Percentiles rank a stretch among this genome's conserved stretches.
These are phyloP conservation scores for Clonostachys solani DNA, from an alignment of 2,329 filamentous ascomycete species.

Conservation along the genomic window DNA sequence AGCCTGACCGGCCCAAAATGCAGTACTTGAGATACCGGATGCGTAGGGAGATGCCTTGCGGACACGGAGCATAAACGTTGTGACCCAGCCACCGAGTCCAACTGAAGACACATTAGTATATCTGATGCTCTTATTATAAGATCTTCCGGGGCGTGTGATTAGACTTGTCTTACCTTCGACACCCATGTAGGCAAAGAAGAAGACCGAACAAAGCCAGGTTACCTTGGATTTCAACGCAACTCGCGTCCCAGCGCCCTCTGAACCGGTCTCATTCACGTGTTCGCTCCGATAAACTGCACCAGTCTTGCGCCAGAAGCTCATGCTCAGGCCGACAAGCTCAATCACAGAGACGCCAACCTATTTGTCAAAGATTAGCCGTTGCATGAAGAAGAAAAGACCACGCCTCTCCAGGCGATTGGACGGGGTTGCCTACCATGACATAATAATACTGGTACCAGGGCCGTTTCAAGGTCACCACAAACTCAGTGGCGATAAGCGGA, in stretches of 20 bases:
- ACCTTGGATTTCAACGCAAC: slow-evolving; percentile 40
- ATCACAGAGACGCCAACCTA: slow-evolving; percentile 42
- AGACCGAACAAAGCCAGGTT: slow-evolving; percentile 64
- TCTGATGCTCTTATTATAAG: neutral
- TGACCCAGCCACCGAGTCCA: slow-evolving; percentile 73
- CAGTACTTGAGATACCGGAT: slow-evolving; percentile 68
- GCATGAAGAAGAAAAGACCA: neutral
- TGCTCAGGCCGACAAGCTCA: slow-evolving; percentile 46
- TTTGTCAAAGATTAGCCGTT: too few species aligned
- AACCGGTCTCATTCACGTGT: slow-evolving; percentile 15
- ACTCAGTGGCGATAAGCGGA: slow-evolving; percentile 61
- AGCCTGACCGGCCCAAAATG: slow-evolving; percentile 78
- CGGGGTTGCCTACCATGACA: slow-evolving; percentile 52
- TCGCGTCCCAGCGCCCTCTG: slow-evolving; percentile 21
- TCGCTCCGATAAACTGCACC: slow-evolving; percentile 46
- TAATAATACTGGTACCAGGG: slow-evolving; percentile 70
- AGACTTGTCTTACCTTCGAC: slow-evolving; percentile 44
- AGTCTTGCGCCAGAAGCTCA: slow-evolving; percentile 57
- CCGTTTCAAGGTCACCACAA: slow-evolving; percentile 55
- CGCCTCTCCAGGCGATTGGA: neutral
- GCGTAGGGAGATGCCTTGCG: slow-evolving; percentile 61
- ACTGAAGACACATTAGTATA: slow-evolving; percentile 22
- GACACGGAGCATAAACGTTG: slow-evolving; percentile 73
- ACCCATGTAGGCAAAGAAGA: slow-evolving; percentile 71
- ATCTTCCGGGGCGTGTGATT: neutral